These are phyloP conservation scores for Cytospora schulzeri DNA, from an alignment of 2,329 filamentous ascomycete genomes.

Conservation along the genomic window DNA sequence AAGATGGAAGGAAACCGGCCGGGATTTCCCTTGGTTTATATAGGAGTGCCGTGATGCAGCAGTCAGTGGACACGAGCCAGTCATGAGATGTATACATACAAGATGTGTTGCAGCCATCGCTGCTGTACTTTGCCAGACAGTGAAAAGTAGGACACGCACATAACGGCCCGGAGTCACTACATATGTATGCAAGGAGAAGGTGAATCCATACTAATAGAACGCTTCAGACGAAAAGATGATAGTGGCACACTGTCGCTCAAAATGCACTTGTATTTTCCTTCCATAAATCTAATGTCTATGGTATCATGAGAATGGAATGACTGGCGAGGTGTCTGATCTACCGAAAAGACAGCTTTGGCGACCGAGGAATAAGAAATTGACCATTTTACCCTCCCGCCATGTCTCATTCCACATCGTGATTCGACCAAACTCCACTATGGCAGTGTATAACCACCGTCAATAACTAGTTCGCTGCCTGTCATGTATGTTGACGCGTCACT, in stretches of 20 bases:
- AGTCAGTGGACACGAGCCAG: background rate
- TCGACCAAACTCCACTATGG: conserved; percentile 13
- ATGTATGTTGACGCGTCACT: conserved; percentile 54
- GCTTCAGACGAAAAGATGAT: background rate
- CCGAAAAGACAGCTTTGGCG: background rate
- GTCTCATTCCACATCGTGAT: background rate
- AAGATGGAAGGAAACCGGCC: background rate
- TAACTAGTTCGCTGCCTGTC: conserved; percentile 51
- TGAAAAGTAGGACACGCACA: no score
- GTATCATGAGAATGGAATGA: no score
- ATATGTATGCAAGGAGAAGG: no score
- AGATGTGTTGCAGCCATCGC: no score
- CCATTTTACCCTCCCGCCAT: background rate
- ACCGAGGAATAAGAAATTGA: background rate
- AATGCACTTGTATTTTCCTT: background rate
- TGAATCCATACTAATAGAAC: no score
- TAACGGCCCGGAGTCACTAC: no score
- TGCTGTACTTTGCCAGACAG: no score
- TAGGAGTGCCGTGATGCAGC: background rate
- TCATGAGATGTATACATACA: background rate
- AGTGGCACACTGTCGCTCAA: background rate
- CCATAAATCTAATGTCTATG: background rate
- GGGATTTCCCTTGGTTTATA: background rate
- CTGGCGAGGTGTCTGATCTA: background rate
- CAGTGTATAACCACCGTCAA: conserved; percentile 43